Evolutionary conservation across 108 stramenopile species (phyloP).

Genomic region (Pseudonitzschia multiseries): DNA sequence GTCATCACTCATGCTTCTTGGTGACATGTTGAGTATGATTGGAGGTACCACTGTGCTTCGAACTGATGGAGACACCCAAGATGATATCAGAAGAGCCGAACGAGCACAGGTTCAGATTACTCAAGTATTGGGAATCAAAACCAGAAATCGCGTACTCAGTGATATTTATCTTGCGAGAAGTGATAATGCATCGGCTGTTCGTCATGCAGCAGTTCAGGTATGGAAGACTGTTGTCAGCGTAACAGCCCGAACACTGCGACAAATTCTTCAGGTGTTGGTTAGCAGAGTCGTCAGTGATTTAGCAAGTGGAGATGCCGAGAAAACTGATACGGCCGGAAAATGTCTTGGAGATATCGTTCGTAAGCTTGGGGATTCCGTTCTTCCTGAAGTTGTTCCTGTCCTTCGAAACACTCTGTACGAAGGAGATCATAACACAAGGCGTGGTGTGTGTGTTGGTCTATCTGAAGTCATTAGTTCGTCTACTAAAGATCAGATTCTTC

Average conservation of each 20-base stretch:
- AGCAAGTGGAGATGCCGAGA: slow-evolving; percentile 83
- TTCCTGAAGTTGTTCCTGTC: slow-evolving; percentile 95
- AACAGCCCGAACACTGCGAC: slow-evolving; percentile 90
- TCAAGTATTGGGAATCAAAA: slow-evolving; percentile 79
- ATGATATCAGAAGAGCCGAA: slow-evolving; percentile 86
- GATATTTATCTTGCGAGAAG: slow-evolving; percentile 92
- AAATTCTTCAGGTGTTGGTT: slow-evolving; percentile 92
- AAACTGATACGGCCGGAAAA: slow-evolving; percentile 91
- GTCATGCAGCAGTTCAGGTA: slow-evolving; percentile 93
- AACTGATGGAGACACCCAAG: slow-evolving; percentile 86
- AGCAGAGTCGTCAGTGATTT: slow-evolving; percentile 81
- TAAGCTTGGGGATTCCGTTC: slow-evolving; percentile 96
- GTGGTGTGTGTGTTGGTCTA: slow-evolving; percentile 96
- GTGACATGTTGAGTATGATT: slow-evolving; percentile 93
- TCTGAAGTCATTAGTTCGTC: slow-evolving; percentile 91
- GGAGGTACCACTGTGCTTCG: slow-evolving; percentile 89
- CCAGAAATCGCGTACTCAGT: slow-evolving; percentile 84
- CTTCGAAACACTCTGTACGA: slow-evolving; percentile 83
- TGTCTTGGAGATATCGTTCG: slow-evolving; percentile 96
- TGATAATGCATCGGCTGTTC: slow-evolving; percentile 88
- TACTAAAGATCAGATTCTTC: slow-evolving; percentile 87
- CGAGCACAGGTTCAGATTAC: slow-evolving; percentile 86
- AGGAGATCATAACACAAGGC: slow-evolving; percentile 78
- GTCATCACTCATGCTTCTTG: slow-evolving; percentile 92
- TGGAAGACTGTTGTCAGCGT: slow-evolving; percentile 99